Base-by-base conservation (phyloP, 2,329 filamentous ascomycete genomes). In the Sporothrix globosa region DNA sequence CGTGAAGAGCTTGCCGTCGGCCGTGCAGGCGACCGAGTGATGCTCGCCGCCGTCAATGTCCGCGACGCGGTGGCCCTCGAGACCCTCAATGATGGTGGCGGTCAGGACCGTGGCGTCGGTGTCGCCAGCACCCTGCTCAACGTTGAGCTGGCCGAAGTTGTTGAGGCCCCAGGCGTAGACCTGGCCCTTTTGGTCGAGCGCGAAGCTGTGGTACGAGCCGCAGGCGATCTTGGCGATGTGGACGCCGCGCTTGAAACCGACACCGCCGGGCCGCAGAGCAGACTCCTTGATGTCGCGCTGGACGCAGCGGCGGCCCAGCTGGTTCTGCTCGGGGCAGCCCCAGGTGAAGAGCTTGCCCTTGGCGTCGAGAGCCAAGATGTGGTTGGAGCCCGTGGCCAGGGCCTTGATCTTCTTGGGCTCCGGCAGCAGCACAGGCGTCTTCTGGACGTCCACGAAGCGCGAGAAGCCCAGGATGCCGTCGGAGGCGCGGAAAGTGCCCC, bases 131-230 rank as follows among this genome's bases (percentile, higher is more conserved):
- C 85, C 83, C 56, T 87, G 84, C 19, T 83, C 82, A 71, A 78
- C 75, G 71, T 91, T 92, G 19, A 91, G 92, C 81, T 97, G 90
- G 73, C 90, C 91, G 79, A 92, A 96, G 80, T 91, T 93, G 84
- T 97, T 97, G 41, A 95, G 83, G 30, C 93, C 93, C 92, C 93
- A 97, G 0, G 89, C 87, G 80, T 89, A 96, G 44, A 95, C 90
- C 41, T 87, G 84, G 52, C 89, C 91, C 17, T 87, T 85, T 70
- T 87, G 85, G 79, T 91, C 88, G 61, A 97, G 84, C 21, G 92
- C 92, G 75, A 97, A 95, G 75, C 89, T 91, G 82, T 97, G 92
- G 80, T 94, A 95, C 17, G 90, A 87, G 58, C 93, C 93, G 72
- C 79, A 82, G n/a, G 79, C 89, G 39, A 89, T 86, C 72, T 88